Conservation (phyloP, 345 rosid species). For the Lumnitzera littorea region DNA sequence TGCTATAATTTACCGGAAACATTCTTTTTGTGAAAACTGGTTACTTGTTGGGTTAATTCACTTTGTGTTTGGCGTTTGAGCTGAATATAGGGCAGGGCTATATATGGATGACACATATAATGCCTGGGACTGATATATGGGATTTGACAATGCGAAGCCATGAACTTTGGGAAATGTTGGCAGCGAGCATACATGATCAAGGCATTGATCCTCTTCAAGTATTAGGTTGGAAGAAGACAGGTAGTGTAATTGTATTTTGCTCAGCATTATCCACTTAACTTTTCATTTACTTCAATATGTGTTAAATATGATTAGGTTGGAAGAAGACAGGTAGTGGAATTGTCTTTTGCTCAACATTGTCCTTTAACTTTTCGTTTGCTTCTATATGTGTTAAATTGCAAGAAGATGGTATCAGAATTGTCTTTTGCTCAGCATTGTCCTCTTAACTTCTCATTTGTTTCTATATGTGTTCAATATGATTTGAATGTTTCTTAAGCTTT, state of each 20-base stretch:
- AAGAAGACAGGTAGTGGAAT: no score
- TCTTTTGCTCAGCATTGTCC: no score
- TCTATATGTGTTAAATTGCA: no score
- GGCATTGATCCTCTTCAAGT: conserved; percentile 56
- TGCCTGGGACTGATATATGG: conserved; percentile 61
- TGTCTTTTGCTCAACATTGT: no score
- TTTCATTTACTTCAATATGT: no score
- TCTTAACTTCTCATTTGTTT: no score
- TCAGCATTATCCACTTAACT: no score
- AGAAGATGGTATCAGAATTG: no score
- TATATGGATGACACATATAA: conserved; percentile 66
- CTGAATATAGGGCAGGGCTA: conserved; percentile 69
- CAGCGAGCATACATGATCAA: conserved; percentile 35
- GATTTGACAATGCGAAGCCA: conserved; percentile 63
- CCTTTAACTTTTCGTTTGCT: no score
- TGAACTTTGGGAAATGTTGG: conserved; percentile 56
- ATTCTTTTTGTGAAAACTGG: background rate
- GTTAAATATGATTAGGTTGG: no score
- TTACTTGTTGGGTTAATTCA: conserved; percentile 10
- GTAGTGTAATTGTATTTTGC: conserved; percentile 20
- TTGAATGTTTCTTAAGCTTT: no score
- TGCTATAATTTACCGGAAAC: background rate
- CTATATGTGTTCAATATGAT: no score
- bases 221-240: conserved; percentile 83
- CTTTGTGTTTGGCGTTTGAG: conserved; percentile 10